Evolutionary conservation across 805 yeast genomes (phyloP), one percentile per base, ranked within the genome.

Genomic region (Wickerhamomyces alni): DNA sequence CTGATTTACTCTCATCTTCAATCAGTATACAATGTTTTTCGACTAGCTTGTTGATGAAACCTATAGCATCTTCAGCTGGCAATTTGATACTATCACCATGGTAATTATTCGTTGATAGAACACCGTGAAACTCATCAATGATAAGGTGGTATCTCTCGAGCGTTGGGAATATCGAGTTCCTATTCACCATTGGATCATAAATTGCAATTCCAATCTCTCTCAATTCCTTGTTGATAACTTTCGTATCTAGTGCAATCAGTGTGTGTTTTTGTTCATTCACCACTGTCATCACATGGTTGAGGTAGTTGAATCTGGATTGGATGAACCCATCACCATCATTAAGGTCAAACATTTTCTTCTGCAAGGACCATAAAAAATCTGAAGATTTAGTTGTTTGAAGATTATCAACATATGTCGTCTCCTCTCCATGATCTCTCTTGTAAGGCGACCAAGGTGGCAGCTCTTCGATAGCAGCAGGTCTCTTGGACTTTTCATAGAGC

Each of bases 131-230:
- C 16, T 50, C 54, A 19, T 48, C 43, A 2, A 50, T 40, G 8
- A 50, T 40, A 17, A 50, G 33, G 27, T 50, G 54, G 13, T 40
- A 31, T 12, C 39, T 41, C 15, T 40, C 39, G 33, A 48, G 36
- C 17, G 40, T 38, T 1, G 52, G 50, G 1, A 46, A n/a, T 3
- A 33, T 8, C 12, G 45, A 41, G 19, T 36, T 33, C 21, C 25
- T 28, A 25, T 40, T 40, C 15, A 27, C 26, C 58, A 43, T 41
- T 47, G 50, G 52, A 21, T 46, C 48, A 30, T 37, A 48, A 1
- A 48, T 32, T 17, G 50, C 39, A 26, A 48, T 34, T 9, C 52
- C 52, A 26, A 48, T 38, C 29, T 48, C 52, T 32, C 47, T 36
- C n/a, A 43, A 22, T 6, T 43, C 29, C 1, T 44, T 44, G n/a